These are phyloP conservation scores for Puccinia coronata DNA, from an alignment of 1,284 basidiomycete species.

Conservation along the genomic window DNA sequence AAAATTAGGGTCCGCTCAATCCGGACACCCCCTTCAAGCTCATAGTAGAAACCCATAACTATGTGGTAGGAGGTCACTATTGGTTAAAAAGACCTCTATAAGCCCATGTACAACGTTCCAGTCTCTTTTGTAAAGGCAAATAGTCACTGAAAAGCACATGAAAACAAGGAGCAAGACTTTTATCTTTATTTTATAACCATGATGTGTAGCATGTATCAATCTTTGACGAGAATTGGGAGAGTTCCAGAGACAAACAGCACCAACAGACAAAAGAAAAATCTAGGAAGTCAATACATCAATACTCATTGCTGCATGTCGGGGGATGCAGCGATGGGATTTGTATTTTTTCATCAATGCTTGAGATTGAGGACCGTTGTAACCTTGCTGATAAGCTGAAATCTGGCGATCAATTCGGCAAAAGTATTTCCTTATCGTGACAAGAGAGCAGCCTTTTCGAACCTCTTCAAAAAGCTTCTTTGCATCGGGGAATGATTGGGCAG, in stretches of 20 bases:
- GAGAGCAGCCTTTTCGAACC: background rate
- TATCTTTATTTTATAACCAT: too few relatives aligned
- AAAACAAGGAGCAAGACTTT: background rate
- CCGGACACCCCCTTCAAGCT: background rate
- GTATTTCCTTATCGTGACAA: background rate
- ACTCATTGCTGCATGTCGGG: background rate
- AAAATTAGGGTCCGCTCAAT: background rate
- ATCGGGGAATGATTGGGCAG: background rate
- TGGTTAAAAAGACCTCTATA: too few relatives aligned
- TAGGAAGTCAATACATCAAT: conserved; percentile 3
- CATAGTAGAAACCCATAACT: too few relatives aligned
- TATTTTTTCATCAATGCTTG: background rate
- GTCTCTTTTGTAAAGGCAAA: background rate
- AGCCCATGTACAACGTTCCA: too few relatives aligned
- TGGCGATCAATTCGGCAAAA: background rate
- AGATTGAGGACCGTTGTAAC: conserved; percentile 20
- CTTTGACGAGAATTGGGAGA: too few relatives aligned
- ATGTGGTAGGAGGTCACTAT: background rate
- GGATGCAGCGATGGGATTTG: conserved; percentile 10
- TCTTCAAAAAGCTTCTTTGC: background rate
- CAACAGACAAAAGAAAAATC: too few relatives aligned
- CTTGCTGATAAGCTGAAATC: conserved; percentile 2
- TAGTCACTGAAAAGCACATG: background rate
- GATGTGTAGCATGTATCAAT: too few relatives aligned
- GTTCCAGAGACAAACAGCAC: background rate